Evolutionary conservation across 805 yeast genomes (phyloP).

Genomic region (Candida verbasci): DNA sequence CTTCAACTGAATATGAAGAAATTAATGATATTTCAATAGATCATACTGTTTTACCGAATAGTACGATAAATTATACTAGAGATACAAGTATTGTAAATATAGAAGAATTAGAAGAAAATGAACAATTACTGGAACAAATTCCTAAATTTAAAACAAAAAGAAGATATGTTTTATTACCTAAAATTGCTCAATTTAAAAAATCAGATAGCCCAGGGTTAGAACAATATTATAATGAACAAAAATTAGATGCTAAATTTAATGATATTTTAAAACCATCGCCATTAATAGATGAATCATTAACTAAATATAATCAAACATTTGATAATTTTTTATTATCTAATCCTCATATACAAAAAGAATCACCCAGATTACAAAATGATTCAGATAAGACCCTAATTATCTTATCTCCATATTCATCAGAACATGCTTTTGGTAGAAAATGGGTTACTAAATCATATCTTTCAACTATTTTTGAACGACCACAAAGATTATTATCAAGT

Average conservation of each 20-base stretch:
- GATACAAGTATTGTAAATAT: constrained; percentile 31
- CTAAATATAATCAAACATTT: constrained; percentile 39
- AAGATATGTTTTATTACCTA: constrained; percentile 25
- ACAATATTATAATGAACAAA: constrained; percentile 10
- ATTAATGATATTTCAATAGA: constrained; percentile 30
- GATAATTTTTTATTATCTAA: constrained; percentile 38
- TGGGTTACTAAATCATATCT: constrained; percentile 72
- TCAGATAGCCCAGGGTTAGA: constrained; percentile 14
- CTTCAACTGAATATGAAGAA: constrained; percentile 31
- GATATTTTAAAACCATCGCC: constrained; percentile 31
- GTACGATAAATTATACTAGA: constrained; percentile 22
- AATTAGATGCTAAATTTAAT: constrained; percentile 18
- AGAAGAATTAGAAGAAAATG: constrained; percentile 33
- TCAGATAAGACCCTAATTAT: constrained; percentile 53
- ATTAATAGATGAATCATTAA: constrained; percentile 29
- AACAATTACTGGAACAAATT: constrained; percentile 29
- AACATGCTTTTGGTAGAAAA: constrained; percentile 67
- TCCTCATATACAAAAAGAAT: constrained; percentile 37
- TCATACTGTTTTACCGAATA: constrained; percentile 29
- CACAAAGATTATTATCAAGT: constrained; percentile 71
- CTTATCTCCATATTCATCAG: constrained; percentile 64
- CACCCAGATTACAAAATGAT: constrained; percentile 31
- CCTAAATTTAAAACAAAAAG: constrained; percentile 33
- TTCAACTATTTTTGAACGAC: constrained; percentile 74
- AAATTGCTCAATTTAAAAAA: constrained; percentile 14